phyloP scores from a whole-genome alignment of 192 early-diverging fungal species.

The Coemansia sp. region DNA sequence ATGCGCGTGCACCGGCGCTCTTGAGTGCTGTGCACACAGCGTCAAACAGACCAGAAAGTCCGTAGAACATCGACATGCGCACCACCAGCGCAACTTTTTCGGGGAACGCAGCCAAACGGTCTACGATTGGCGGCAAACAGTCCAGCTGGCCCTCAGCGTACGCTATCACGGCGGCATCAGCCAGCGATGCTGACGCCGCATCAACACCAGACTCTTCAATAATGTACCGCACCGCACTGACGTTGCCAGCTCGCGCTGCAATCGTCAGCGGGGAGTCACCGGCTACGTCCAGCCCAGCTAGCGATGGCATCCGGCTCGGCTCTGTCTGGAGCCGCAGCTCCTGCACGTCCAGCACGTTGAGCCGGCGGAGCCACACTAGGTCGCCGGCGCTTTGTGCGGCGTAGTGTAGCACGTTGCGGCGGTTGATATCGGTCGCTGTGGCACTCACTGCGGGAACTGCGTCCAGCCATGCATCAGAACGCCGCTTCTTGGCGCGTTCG shows the following conservation, averaged over 20 bases:
- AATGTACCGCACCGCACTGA: slow-evolving; percentile 35
- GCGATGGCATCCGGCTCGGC: slow-evolving; percentile 15
- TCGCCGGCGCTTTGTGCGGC: slow-evolving; percentile 32
- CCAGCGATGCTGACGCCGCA: slow-evolving; percentile 24
- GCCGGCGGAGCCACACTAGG: slow-evolving; percentile 36
- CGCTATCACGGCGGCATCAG: slow-evolving; percentile 27
- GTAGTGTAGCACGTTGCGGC: slow-evolving; percentile 49
- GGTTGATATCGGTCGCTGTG: slow-evolving; percentile 24
- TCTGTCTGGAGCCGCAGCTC: slow-evolving; percentile 20
- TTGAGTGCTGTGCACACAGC: slow-evolving; percentile 17
- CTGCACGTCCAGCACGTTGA: slow-evolving; percentile 32
- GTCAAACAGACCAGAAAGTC: slow-evolving; percentile 31
- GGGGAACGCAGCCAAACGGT: slow-evolving; percentile 23
- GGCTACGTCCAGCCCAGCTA: slow-evolving; percentile 26
- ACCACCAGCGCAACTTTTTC: slow-evolving; percentile 29
- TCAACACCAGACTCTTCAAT: slow-evolving; percentile 39
- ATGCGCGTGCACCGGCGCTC: slow-evolving; percentile 7
- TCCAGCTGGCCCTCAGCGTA: slow-evolving; percentile 15
- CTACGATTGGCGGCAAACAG: slow-evolving; percentile 17
- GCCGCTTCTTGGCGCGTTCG: slow-evolving; percentile 21
- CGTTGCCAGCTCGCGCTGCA: slow-evolving; percentile 37
- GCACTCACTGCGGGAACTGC: slow-evolving; percentile 26
- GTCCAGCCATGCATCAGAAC: slow-evolving; percentile 40
- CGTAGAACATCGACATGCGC: slow-evolving; percentile 41
- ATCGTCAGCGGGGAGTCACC: slow-evolving; percentile 50